Base-by-base conservation (phyloP, 2,329 filamentous ascomycete genomes). In the Chaetomium olivaceum region DNA sequence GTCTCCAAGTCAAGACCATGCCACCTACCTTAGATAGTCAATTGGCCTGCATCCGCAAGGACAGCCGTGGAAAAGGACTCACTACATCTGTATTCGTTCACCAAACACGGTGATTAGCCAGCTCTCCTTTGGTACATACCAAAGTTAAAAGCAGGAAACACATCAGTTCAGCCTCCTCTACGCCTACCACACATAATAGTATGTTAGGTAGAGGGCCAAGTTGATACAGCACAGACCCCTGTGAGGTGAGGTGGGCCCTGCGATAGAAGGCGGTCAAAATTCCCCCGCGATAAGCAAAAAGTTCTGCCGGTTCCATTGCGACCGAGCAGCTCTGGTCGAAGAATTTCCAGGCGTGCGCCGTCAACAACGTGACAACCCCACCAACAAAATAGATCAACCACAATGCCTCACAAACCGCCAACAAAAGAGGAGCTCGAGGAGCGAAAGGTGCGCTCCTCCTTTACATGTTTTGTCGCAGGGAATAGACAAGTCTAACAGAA, bases 401-500 rank as follows among this genome's bases (percentile, higher is more conserved):
- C 62, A 64, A 73, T 71, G 69, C 68, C 69, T 69, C 70, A 72
- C 70, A 71, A 85, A 76, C 77, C 76, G 67, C 80, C 82, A 60
- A 83, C 79, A 66, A 77, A 81, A 71, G 86, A 85, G 69, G 86
- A 89, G 77, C 77, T 87, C 63, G 82, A 87, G 71, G 80, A 81
- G 73, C 85, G 90, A 69, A 89, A 86, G 77, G 87, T 88, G 77
- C 69, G 79, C 71, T 33, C 29, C 36, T 46, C 12, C 36, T 29
- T 36, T 14, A 4, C 12, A 12, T 12, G 12, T 8, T 16, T 19
- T 43, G 6, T 19, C 7, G 4, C 39, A 43, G 4, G 23, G 12
- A 57, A 29, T 36, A 25, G 36, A 59, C 56, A 36, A 31, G 2
- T 21, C 64, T 62, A 55, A 61, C 64, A 16, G 3, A 19, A 9